These are phyloP conservation scores for Neurospora sp. DNA, from an alignment of 495 filamentous ascomycete genomes.

Conservation along the genomic window DNA sequence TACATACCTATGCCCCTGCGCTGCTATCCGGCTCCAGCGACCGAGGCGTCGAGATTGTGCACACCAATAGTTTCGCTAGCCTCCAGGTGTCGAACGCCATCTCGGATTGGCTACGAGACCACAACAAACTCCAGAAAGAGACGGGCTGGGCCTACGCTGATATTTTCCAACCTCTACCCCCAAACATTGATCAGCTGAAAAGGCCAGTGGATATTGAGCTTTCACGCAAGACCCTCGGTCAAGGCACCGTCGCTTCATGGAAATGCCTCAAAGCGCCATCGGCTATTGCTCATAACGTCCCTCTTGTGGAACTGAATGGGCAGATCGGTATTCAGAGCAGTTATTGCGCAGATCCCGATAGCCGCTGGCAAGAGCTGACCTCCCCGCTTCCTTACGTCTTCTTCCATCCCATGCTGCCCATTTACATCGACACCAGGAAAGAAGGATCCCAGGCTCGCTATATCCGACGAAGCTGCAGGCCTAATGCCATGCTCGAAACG, in stretches of 20 bases:
- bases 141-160: constrained; percentile 33
- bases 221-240: constrained; percentile 35
- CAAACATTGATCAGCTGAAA: constrained; percentile 27
- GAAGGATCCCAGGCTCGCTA: constrained; percentile 80
- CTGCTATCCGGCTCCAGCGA: constrained; percentile 64
- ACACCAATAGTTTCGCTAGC: constrained; percentile 57
- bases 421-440: constrained; percentile 82
- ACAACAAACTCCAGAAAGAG: constrained; percentile 37
- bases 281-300: constrained; percentile 50
- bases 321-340: constrained; percentile 69
- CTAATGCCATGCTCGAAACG: constrained; percentile 74
- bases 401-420: constrained; percentile 68
- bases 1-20: constrained; percentile 58
- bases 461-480: constrained; percentile 75
- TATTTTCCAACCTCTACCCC: constrained; percentile 38
- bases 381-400: constrained; percentile 81
- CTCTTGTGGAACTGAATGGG: constrained; percentile 80
- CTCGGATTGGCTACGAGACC: constrained; percentile 62
- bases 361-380: constrained; percentile 64
- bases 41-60: constrained; percentile 45
- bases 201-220: constrained; percentile 26
- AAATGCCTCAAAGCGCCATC: constrained; percentile 54
- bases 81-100: constrained; percentile 58
- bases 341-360: constrained; percentile 61
- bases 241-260: constrained; percentile 47